Base-by-base conservation (phyloP, 2,329 filamentous ascomycete genomes). In the Cryphonectria japonica region DNA sequence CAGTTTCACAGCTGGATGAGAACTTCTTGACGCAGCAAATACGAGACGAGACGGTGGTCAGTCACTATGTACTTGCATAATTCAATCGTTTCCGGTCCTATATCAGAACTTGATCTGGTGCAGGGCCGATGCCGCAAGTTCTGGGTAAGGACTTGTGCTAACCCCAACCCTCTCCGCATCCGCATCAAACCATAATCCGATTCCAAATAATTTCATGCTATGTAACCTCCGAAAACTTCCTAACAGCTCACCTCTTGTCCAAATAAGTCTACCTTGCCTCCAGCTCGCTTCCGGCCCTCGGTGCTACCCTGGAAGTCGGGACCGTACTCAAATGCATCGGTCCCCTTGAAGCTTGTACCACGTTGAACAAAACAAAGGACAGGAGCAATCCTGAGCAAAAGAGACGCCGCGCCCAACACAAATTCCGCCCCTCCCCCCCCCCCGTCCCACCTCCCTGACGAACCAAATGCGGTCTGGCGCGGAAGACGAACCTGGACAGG, bases 381-480 rank as follows among this genome's bases (percentile, higher is more conserved):
- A 34, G 34, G 19, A 50, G 43, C 43, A 50, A 50, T 50, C 19
- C 43, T 22, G 19, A n/a, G 19, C 2, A 5, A 26, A 26, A 11
- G 37, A 63, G 13, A 46, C 61, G 37, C 61, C 16, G 29, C 32
- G 64, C 64, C 46, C 64, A 46, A n/a, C 39, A 64, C n/a, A 63
- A 26, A 64, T 62, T 41, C 22, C 37, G 61, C 61, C 43, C 14
- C 63, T n/a, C 26, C 29, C 46, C 46, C 22, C 7, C 46, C 46
- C 46, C 8, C 5, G 19, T 11, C 37, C 9, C 37, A 39, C 37
- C 37, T 39, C 37, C 37, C 19, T 2, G 46, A 11, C 29, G 43
- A 34, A 34, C 43, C 63, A 16, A 29, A 68, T 68, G 26, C 43
- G 59, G 67, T 59, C 43, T 62, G 57, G 67, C 43, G 57, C 41